These are phyloP conservation scores for Kodamaea sp. DNA, from an alignment of 1,139 yeast species.

Conservation along the genomic window DNA sequence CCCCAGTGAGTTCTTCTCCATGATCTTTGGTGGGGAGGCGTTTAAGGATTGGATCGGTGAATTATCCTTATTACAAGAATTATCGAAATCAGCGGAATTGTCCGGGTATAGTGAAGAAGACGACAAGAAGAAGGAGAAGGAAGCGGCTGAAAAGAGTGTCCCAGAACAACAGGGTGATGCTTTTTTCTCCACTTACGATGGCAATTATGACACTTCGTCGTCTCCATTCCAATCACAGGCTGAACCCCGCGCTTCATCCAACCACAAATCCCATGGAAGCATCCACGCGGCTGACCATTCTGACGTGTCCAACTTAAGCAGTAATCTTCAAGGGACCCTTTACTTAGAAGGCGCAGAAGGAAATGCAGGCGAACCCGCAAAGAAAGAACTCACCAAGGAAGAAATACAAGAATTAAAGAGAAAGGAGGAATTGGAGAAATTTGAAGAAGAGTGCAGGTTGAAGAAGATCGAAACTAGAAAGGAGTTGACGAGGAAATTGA, in stretches of 20 bases:
- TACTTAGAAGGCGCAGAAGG: slow-evolving; percentile 20
- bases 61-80: slow-evolving; percentile 77
- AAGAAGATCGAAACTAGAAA: slow-evolving; percentile 74
- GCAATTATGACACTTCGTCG: not conserved
- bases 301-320: not conserved
- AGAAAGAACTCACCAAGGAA: slow-evolving; percentile 29
- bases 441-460: slow-evolving; percentile 73
- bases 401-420: slow-evolving; percentile 49
- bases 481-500: slow-evolving; percentile 62
- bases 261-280: not conserved
- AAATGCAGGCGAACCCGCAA: slow-evolving; percentile 18
- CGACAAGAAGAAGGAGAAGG: slow-evolving; percentile 24
- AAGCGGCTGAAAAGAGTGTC: slow-evolving; percentile 2
- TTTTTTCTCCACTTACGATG: not conserved
- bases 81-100: slow-evolving; percentile 70
- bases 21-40: slow-evolving; percentile 83
- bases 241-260: not conserved
- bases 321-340: slow-evolving; percentile 2
- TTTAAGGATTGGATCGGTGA: slow-evolving; percentile 80
- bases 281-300: not conserved
- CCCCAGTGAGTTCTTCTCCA: slow-evolving; percentile 59
- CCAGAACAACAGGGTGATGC: too few relatives aligned
- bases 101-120: slow-evolving; percentile 45
- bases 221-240: not conserved
- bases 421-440: slow-evolving; percentile 68